Percentiles rank a stretch among this genome's conserved stretches.
Evolutionary conservation across 2,329 filamentous ascomycete genomes (phyloP).

Genomic region (Ophiostoma populinum): DNA sequence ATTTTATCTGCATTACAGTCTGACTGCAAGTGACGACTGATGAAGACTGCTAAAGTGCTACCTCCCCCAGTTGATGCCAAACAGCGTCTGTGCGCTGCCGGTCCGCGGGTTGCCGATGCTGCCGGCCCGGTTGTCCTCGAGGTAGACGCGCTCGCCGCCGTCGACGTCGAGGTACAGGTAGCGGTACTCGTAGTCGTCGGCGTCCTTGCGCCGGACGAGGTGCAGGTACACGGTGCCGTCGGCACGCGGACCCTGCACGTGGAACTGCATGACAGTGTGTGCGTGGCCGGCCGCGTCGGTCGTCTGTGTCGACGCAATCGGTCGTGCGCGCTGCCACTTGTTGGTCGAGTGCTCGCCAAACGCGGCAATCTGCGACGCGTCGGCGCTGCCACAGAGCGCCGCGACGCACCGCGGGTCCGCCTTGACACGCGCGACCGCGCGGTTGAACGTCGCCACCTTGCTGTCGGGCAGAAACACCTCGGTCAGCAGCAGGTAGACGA

Average conservation of each 20-base stretch:
- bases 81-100: conserved; percentile 31
- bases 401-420: conserved; percentile 52
- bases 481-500: conserved; percentile 60
- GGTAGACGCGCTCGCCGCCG: conserved; percentile 47
- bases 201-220: conserved; percentile 49
- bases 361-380: conserved; percentile 64
- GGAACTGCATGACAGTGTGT: conserved; percentile 72
- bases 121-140: conserved; percentile 33
- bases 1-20: background rate
- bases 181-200: conserved; percentile 58
- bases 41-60: no score
- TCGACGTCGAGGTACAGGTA: conserved; percentile 66
- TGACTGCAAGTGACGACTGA: no score
- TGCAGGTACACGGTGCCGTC: conserved; percentile 62
- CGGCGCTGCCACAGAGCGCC: conserved; percentile 54
- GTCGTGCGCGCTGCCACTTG: conserved; percentile 57
- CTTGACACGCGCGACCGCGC: conserved; percentile 64
- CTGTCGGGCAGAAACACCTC: conserved; percentile 76
- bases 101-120: conserved; percentile 9
- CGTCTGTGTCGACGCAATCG: conserved; percentile 43
- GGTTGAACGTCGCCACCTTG: conserved; percentile 77
- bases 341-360: conserved; percentile 68
- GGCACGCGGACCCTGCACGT: conserved; percentile 63
- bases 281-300: conserved; percentile 61
- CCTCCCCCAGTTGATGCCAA: conserved; percentile 41